Base-by-base conservation (phyloP, 192 early-diverging fungal species). In the Coemansia sp. region DNA sequence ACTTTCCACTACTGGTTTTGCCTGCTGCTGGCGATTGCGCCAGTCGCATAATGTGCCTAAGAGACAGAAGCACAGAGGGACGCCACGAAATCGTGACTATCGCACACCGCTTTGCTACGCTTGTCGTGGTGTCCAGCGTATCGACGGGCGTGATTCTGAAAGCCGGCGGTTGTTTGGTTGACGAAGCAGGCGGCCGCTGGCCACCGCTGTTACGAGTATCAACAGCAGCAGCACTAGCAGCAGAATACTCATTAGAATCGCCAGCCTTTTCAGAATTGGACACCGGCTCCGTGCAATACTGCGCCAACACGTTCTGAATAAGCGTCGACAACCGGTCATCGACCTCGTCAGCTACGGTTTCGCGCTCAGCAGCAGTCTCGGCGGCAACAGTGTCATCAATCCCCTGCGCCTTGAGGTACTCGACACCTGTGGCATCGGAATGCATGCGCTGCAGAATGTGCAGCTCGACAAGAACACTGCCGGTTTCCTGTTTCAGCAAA, bases 401-500 rank as follows among this genome's bases (percentile, higher is more conserved):
- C 13, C 57, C 65, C 14, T 32, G 10, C 46, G 58, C 38, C 41
- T 37, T 16, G 22, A 39, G 17, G 6, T 41, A 19, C 4, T 39
- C 45, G 5, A 62, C 56, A 5, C 71, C 74, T 12, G 77, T 44
- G 1, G 79, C 81, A 20, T 87, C 79, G 17, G 59, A 41, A 38
- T 90, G 88, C 88, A 93, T 91, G 64, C 91, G 91, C 71, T 90
- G 87, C 64, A 97, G 80, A 37, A 94, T 91, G 63, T 75, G 86
- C 45, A 85, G 83, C 69, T 87, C 76, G 65, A 91, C 84, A 69
- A 88, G 80, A 53, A 88, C 86, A 70, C 85, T 89, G 32, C 77
- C 83, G 12, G 94, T 93, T 77, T 98, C 96, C 73, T 95, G 94
- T 68, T 94, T 95, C 25, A 96, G 85, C 49, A 98, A 66, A 61